Evolutionary conservation across 2,329 filamentous ascomycete genomes (phyloP).

Genomic region (Phaeoacremonium minimum): DNA sequence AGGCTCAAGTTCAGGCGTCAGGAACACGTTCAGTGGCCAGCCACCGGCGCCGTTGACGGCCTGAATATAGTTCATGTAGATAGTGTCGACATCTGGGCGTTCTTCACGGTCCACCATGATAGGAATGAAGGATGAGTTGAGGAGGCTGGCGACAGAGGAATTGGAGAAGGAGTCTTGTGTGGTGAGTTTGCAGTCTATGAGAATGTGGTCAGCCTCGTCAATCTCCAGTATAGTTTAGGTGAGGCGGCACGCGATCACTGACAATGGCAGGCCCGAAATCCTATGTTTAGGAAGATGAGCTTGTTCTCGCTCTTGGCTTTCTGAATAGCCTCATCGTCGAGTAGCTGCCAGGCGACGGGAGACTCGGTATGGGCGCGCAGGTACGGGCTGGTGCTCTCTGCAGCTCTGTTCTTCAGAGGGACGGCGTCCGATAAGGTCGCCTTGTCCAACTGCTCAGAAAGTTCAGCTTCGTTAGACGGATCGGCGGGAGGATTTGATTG

Average conservation of each 20-base stretch:
- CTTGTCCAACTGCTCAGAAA: conserved; percentile 10
- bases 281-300: conserved; percentile 88
- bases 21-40: conserved; percentile 95
- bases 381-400: conserved; percentile 43
- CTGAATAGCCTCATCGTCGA: conserved; percentile 71
- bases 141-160: conserved; percentile 69
- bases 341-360: conserved; percentile 86
- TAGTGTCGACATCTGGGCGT: conserved; percentile 86
- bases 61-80: conserved; percentile 98
- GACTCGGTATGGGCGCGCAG: conserved; percentile 74
- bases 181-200: conserved; percentile 79
- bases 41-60: conserved; percentile 86
- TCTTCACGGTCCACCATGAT: conserved; percentile 93
- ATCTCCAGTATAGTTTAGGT: not conserved
- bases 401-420: conserved; percentile 30
- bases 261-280: conserved; percentile 96
- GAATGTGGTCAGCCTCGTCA: conserved; percentile 1
- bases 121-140: conserved; percentile 86
- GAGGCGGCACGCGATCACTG: conserved; percentile 23
- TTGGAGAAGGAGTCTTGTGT: conserved; percentile 88
- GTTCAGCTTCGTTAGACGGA: conserved; percentile 6
- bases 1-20: conserved; percentile 87
- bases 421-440: conserved; percentile 7
- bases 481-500: conserved; percentile 2
- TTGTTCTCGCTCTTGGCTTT: conserved; percentile 79